These are phyloP conservation scores for Trichosanthes truncata DNA, from an alignment of 306 rosid species.

Conservation along the genomic window DNA sequence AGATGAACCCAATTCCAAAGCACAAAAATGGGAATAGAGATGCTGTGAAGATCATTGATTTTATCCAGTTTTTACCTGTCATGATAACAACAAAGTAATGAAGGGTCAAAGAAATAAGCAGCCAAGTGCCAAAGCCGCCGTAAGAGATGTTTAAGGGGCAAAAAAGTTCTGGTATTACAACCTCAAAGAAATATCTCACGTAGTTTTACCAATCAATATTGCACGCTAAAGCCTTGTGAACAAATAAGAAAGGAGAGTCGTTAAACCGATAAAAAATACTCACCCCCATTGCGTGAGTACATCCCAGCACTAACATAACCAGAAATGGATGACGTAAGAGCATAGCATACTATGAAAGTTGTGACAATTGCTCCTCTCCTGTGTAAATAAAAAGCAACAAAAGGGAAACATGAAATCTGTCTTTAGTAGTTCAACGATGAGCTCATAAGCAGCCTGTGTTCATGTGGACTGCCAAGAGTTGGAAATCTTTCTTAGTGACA, in stretches of 20 bases:
- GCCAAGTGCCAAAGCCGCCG: background rate
- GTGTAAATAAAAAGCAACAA: constrained; percentile 17
- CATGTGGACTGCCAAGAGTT: background rate
- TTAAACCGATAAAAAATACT: constrained; percentile 5
- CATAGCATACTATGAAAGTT: constrained; percentile 95
- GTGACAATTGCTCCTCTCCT: constrained; percentile 99
- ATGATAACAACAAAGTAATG: background rate
- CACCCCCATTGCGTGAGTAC: constrained; percentile 98
- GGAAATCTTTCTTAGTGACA: background rate
- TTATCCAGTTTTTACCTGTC: constrained; percentile 92
- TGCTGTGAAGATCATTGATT: constrained; percentile 97
- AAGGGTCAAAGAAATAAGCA: background rate
- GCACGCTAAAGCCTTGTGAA: background rate
- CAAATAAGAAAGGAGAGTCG: background rate
- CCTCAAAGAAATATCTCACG: background rate
- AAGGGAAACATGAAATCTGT: background rate
- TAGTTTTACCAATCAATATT: background rate
- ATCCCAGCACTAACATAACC: constrained; percentile 99
- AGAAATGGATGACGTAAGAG: constrained; percentile 95
- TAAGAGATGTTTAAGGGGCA: background rate
- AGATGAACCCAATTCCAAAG: constrained; percentile 90
- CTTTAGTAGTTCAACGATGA: background rate
- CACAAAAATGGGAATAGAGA: constrained; percentile 93
- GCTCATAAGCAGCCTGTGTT: background rate
- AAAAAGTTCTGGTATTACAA: background rate